A percentile compares a stretch with the other conserved stretches of the same genome.
Evolutionary conservation across 2,329 filamentous ascomycete genomes (phyloP).

Genomic region (Calonectria pseudoturangicola): DNA sequence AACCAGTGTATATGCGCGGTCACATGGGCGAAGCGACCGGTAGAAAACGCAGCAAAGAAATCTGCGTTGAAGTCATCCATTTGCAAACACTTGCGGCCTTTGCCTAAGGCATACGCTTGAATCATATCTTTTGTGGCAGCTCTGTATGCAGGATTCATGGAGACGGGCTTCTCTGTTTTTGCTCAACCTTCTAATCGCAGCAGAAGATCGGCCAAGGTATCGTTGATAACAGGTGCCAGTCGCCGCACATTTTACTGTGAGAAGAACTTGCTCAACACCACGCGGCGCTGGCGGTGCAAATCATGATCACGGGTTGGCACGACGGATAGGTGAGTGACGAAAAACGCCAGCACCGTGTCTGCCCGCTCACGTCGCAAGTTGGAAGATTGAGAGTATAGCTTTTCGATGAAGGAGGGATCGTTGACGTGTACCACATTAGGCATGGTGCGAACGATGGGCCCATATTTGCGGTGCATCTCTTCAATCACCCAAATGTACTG

Average conservation of each 20-base stretch:
- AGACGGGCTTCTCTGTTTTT: constrained; percentile 20
- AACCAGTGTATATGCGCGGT: constrained; percentile 51
- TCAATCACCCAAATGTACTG: constrained; percentile 45
- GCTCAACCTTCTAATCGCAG: constrained; percentile 39
- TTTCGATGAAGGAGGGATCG: constrained; percentile 53
- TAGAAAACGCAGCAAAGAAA: constrained; percentile 52
- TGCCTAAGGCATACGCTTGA: constrained; percentile 46
- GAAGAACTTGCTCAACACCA: constrained; percentile 52
- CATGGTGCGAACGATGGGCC: constrained; percentile 56
- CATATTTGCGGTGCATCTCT: constrained; percentile 62
- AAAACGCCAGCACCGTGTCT: not conserved
- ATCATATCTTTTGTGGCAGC: constrained; percentile 50
- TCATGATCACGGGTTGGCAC: constrained; percentile 50
- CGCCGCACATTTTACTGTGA: constrained; percentile 44
- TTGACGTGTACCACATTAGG: constrained; percentile 54
- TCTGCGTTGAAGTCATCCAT: constrained; percentile 55
- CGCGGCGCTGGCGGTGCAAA: constrained; percentile 47
- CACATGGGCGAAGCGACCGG: constrained; percentile 45
- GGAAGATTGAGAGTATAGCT: constrained; percentile 44
- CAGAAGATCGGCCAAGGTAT: constrained; percentile 33
- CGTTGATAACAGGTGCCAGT: constrained; percentile 42
- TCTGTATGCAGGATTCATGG: constrained; percentile 32
- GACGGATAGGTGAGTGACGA: not conserved
- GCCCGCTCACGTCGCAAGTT: constrained; percentile 38
- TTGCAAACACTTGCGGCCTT: constrained; percentile 53